Conservation (phyloP, 2,329 filamentous ascomycete genomes). For the Emergomyces pasteurianus region DNA sequence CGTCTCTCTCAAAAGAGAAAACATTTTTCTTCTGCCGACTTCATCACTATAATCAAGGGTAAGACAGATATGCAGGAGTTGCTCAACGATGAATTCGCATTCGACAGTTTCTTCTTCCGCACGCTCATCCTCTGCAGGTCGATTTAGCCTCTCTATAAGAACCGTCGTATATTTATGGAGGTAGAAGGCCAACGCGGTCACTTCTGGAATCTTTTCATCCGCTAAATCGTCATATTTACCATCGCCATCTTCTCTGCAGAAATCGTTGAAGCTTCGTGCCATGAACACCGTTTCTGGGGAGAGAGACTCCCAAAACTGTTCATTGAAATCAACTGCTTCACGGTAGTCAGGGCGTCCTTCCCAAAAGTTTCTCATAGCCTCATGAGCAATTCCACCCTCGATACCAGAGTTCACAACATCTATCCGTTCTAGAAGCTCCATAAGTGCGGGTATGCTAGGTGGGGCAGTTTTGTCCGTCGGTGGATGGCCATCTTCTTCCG, state of each 20-base stretch:
- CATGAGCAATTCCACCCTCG: slow-evolving; percentile 79
- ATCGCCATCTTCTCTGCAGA: slow-evolving; percentile 63
- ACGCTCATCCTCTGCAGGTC: slow-evolving; percentile 45
- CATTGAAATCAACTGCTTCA: slow-evolving; percentile 33
- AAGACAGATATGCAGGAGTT: slow-evolving; percentile 80
- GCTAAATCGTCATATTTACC: slow-evolving; percentile 62
- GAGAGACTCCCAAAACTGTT: slow-evolving; percentile 35
- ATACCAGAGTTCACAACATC: slow-evolving; percentile 83
- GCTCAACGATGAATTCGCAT: slow-evolving; percentile 90
- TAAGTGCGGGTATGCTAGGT: slow-evolving; percentile 67
- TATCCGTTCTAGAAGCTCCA: slow-evolving; percentile 86
- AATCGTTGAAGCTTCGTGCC: slow-evolving; percentile 86
- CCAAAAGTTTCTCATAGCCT: slow-evolving; percentile 96
- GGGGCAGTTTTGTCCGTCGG: slow-evolving; percentile 38
- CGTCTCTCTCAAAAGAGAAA: slow-evolving; percentile 72
- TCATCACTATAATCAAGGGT: slow-evolving; percentile 97
- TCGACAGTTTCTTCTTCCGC: slow-evolving; percentile 73
- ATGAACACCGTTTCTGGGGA: slow-evolving; percentile 80
- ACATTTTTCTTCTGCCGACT: slow-evolving; percentile 91
- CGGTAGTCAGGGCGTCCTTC: slow-evolving; percentile 60
- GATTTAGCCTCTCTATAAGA: slow-evolving; percentile 30
- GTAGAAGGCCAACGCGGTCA: slow-evolving; percentile 79
- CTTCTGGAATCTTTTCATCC: slow-evolving; percentile 91
- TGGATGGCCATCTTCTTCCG: slow-evolving; percentile 42
- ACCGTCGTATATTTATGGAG: slow-evolving; percentile 64